These are phyloP conservation scores for Herpotrichia juniperi DNA, from an alignment of 2,329 filamentous ascomycete genomes.

Conservation along the genomic window DNA sequence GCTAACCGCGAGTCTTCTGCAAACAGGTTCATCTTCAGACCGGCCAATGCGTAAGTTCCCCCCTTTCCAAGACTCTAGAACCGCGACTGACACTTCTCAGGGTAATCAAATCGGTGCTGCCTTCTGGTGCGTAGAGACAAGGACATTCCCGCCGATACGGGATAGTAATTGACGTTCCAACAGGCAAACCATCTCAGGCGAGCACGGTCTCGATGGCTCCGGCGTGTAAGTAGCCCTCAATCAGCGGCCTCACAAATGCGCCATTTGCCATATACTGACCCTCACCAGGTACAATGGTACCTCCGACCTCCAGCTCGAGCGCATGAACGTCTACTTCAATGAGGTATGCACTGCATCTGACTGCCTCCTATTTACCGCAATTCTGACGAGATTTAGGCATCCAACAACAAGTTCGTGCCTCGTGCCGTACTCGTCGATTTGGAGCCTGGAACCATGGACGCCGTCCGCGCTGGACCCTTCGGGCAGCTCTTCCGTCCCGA, in stretches of 20 bases:
- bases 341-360: constrained; percentile 63
- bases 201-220: constrained; percentile 95
- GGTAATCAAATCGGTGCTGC: constrained; percentile 99
- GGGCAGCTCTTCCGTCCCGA: constrained; percentile 99
- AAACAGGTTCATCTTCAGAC: constrained; percentile 98
- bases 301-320: constrained; percentile 98
- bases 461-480: constrained; percentile 96
- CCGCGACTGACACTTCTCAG: constrained; percentile 57
- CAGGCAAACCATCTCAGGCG: constrained; percentile 63
- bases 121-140: constrained; percentile 76
- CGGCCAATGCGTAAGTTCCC: constrained; percentile 90
- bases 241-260: background rate
- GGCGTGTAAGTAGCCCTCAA: constrained; percentile 78
- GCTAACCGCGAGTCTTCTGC: constrained; percentile 61
- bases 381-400: constrained; percentile 66
- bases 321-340: constrained; percentile 99
- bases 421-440: constrained; percentile 99
- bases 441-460: constrained; percentile 99
- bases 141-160: constrained; percentile 9
- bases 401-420: constrained; percentile 98
- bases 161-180: constrained; percentile 21
- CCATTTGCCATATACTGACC: constrained; percentile 19
- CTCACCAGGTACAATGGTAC: constrained; percentile 85
- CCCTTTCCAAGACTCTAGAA: constrained; percentile 11
- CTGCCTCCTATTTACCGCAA: constrained; percentile 9